These are phyloP conservation scores for Miamiensis avidus DNA, from an alignment of 169 alveolate genomes.

Conservation along the genomic window DNA sequence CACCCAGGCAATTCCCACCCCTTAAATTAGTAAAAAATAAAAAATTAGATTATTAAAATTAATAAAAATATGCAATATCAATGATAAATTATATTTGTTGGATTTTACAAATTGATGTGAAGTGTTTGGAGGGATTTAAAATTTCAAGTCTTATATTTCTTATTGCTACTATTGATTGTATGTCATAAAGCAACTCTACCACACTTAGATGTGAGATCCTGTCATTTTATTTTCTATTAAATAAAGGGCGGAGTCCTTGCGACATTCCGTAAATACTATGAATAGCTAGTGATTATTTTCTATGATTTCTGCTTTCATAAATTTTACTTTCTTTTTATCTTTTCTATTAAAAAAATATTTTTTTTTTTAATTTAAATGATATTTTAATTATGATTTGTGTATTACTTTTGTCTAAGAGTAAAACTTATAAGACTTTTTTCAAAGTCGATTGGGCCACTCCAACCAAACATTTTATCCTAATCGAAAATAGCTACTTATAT, in stretches of 20 bases:
- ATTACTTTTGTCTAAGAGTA: not conserved
- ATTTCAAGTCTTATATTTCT: not conserved
- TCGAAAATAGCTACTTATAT: not conserved
- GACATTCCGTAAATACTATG: not conserved
- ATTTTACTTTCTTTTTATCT: not conserved
- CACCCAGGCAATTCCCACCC: not conserved
- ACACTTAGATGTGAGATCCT: not conserved
- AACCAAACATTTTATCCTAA: not conserved
- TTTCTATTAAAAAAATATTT: not conserved
- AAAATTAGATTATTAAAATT: too few species aligned
- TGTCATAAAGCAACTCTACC: not conserved
- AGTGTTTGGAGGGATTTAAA: not conserved
- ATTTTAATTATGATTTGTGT: too few species aligned
- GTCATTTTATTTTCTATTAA: too few species aligned
- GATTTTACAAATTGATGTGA: not conserved
- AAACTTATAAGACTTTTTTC: not conserved
- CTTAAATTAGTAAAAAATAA: not conserved
- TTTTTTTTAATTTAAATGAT: too few species aligned
- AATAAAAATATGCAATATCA: too few species aligned
- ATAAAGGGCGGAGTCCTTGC: not conserved
- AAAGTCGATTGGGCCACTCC: not conserved
- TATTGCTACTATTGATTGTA: not conserved
- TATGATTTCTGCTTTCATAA: not conserved
- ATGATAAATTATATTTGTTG: too few species aligned
- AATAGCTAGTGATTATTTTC: not conserved